A percentile compares a stretch with the other conserved stretches of the same genome.
These are phyloP conservation scores for Fusarium veterinarium DNA, from an alignment of 2,329 filamentous ascomycete species.

Conservation along the genomic window DNA sequence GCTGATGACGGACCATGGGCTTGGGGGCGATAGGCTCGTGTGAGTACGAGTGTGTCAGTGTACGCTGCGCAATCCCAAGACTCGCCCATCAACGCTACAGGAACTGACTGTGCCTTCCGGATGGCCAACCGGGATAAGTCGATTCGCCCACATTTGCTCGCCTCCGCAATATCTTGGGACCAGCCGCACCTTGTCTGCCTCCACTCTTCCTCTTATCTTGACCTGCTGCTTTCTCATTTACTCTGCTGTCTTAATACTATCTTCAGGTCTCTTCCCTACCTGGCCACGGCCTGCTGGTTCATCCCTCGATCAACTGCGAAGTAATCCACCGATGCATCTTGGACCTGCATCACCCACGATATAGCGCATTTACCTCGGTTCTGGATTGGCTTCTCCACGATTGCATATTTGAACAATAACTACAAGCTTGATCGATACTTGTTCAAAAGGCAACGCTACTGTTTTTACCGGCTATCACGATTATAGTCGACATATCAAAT, in stretches of 20 bases:
- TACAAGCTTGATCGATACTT: conserved; percentile 2
- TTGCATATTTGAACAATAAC: conserved; percentile 12
- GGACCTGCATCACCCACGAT: conserved; percentile 1
- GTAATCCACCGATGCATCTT: not conserved
- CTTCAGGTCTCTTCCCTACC: conserved; percentile 9
- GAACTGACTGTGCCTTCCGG: conserved; percentile 34
- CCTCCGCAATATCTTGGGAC: conserved; percentile 48
- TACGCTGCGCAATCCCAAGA: conserved; percentile 32
- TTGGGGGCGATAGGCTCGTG: conserved; percentile 36
- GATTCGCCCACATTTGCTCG: conserved; percentile 43
- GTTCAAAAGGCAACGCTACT: conserved; percentile 1
- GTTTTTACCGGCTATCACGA: not conserved
- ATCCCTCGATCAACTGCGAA: conserved; percentile 10
- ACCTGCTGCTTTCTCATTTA: conserved; percentile 29
- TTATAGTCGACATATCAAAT: not conserved
- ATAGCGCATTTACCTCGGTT: not conserved
- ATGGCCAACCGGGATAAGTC: conserved; percentile 37
- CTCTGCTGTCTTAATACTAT: conserved; percentile 28
- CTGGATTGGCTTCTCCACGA: conserved; percentile 1
- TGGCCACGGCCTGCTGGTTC: conserved; percentile 3
- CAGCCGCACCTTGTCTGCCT: conserved; percentile 43
- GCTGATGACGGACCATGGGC: conserved; percentile 33
- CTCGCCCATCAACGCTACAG: conserved; percentile 29
- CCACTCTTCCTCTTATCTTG: conserved; percentile 41
- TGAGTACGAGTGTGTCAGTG: conserved; percentile 15